Evolutionary conservation across 441 rosid genomes (phyloP), one percentile per base, ranked within the genome.

Genomic region (Adansonia gregorii): DNA sequence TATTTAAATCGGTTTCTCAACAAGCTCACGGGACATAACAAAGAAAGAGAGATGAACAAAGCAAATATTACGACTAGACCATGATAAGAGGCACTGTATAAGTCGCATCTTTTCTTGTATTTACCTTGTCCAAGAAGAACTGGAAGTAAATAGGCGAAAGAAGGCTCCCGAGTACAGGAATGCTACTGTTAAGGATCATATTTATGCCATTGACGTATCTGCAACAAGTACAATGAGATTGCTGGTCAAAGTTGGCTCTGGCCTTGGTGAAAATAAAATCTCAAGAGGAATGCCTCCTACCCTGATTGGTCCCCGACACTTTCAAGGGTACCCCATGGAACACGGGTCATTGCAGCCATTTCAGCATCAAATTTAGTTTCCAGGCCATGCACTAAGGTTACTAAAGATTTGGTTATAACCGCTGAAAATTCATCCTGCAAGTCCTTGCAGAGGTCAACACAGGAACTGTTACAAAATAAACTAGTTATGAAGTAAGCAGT

Each of bases 261-360:
- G 60, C 63, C 58, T 9, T 10, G 60, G 46, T 39, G 54, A 66
- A 71, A 48, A 48, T 68, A 74, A 46, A 76, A 58, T 45, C 67
- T 72, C 63, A 66, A 74, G 68, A 75, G 51, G 79, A 71, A 63
- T 63, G 45, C 60, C 77, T 78, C 91, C 88, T 86, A 96, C 99
- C 86, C 94, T 71, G 99, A 96, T 81, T 96, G 99, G 85, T 96
- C 98, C 67, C 98, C 99, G 58, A 96, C 99, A 83, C 98, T 92
- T 85, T 97, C 99, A 82, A 97, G 98, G 79, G 94, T 92, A 72
- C 90, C 90, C 99, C 99, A 97, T 73, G 93, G 93, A 80, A 97
- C 97, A 81, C 98, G 97, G 67, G 98, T 88, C 99, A 97, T 97
- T 66, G 88, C 90, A 73, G 93, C 97, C 98, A 97, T 94, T 90